phyloP scores from a whole-genome alignment of 805 yeast species.

The Yarrowia sp. region DNA sequence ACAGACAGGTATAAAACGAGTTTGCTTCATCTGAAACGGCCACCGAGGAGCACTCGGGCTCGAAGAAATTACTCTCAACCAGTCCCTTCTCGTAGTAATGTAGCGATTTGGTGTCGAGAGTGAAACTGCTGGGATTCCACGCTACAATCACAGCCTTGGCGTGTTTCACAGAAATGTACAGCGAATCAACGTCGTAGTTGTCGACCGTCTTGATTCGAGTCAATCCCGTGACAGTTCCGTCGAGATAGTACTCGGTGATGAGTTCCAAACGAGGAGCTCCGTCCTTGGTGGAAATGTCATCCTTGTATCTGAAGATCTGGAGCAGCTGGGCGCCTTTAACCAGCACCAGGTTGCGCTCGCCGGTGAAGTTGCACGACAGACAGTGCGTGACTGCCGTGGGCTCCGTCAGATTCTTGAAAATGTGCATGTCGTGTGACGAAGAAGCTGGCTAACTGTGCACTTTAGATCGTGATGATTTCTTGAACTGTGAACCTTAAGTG shows the following conservation, averaged over 20 bases:
- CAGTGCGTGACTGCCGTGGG: conserved; percentile 77
- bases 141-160: conserved; percentile 80
- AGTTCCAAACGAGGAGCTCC: conserved; percentile 51
- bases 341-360: conserved; percentile 63
- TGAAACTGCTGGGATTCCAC: conserved; percentile 66
- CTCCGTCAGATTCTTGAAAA: conserved; percentile 75
- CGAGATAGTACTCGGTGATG: conserved; percentile 70
- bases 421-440: conserved; percentile 63
- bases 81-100: conserved; percentile 85
- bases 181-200: conserved; percentile 62
- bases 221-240: conserved; percentile 71
- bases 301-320: conserved; percentile 61
- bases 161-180: conserved; percentile 69
- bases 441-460: background rate
- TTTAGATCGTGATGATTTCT: conserved; percentile 21
- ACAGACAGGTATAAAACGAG: conserved; percentile 54
- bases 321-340: conserved; percentile 70
- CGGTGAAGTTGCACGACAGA: conserved; percentile 53
- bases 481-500: conserved; percentile 23
- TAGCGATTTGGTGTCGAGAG: conserved; percentile 74
- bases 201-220: conserved; percentile 56
- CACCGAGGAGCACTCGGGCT: conserved; percentile 51
- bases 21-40: conserved; percentile 34
- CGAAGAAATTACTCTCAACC: conserved; percentile 47
- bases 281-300: conserved; percentile 42